phyloP scores from a whole-genome alignment of 192 early-diverging fungal species.

The Entomortierella parvispora region DNA sequence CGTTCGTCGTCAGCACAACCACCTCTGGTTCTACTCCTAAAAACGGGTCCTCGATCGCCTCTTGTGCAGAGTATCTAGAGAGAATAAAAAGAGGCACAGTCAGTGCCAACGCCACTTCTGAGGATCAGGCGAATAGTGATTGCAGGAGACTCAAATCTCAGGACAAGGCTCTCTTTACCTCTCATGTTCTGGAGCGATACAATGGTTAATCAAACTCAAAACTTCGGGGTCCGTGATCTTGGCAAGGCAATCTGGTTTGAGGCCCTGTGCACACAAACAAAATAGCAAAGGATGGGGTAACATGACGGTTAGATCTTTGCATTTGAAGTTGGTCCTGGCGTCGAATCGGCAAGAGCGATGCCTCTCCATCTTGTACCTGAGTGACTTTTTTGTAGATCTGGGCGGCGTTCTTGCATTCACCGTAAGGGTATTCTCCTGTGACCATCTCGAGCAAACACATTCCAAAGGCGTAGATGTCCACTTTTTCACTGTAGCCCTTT shows the following conservation, averaged over 20 bases:
- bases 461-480: conserved; percentile 88
- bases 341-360: too few relatives aligned
- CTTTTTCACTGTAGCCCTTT: conserved; percentile 83
- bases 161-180: conserved; percentile 41
- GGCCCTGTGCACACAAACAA: conserved; percentile 54
- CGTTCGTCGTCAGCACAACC: conserved; percentile 66
- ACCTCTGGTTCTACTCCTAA: conserved; percentile 81
- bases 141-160: too few relatives aligned
- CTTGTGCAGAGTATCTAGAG: conserved; percentile 67
- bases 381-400: conserved; percentile 85
- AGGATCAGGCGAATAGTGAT: too few relatives aligned
- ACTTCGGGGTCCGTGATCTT: conserved; percentile 72
- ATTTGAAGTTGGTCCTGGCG: too few relatives aligned
- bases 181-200: conserved; percentile 71
- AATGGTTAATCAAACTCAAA: conserved; percentile 71
- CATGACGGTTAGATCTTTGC: too few relatives aligned
- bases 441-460: conserved; percentile 88
- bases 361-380: conserved; percentile 51
- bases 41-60: conserved; percentile 79
- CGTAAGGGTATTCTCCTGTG: conserved; percentile 85
- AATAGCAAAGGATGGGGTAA: too few relatives aligned
- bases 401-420: conserved; percentile 83
- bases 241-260: conserved; percentile 77
- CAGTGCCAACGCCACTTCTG: too few relatives aligned
- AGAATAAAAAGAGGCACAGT: not conserved